A percentile compares a stretch with the other conserved stretches of the same genome.
These are phyloP conservation scores for Phymatotrichopsis omnivora DNA, from an alignment of 2,329 filamentous ascomycete species.

Conservation along the genomic window DNA sequence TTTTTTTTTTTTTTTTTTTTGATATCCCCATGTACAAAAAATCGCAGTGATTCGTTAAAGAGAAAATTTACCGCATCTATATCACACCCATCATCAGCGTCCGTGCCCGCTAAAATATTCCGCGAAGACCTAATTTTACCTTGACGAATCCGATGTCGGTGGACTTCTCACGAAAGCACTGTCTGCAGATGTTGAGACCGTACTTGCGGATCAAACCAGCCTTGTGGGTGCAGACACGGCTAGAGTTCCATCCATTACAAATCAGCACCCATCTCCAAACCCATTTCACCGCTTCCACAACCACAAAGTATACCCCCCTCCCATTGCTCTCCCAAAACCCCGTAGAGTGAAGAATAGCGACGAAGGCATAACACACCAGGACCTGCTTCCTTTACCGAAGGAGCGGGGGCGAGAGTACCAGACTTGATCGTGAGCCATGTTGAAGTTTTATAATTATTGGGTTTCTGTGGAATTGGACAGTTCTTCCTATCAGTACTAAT, in stretches of 20 bases:
- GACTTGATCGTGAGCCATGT: conserved; percentile 89
- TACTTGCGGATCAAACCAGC: conserved; percentile 99
- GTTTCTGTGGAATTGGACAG: no score
- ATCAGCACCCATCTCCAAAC: conserved; percentile 28
- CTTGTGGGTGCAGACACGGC: conserved; percentile 83
- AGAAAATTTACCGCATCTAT: no score
- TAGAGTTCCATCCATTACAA: conserved; percentile 35
- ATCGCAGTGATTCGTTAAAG: no score
- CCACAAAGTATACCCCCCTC: background rate
- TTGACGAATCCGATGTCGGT: conserved; percentile 65
- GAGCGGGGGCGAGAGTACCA: conserved; percentile 97
- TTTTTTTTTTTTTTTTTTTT: no score
- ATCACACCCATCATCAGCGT: no score
- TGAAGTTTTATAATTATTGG: conserved; percentile 36
- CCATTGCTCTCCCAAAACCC: conserved; percentile 8
- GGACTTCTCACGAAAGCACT: conserved; percentile 67
- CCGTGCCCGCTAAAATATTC: no score
- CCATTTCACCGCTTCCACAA: no score
- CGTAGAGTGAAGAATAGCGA: conserved; percentile 2
- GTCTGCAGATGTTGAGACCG: conserved; percentile 80
- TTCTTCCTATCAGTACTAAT: no score
- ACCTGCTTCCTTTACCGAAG: conserved; percentile 93
- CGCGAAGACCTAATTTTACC: no score
- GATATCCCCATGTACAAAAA: no score
- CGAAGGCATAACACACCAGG: conserved; percentile 56